Evolutionary conservation across 805 yeast genomes (phyloP).

Genomic region (Sugiyamaella mastotermitis): DNA sequence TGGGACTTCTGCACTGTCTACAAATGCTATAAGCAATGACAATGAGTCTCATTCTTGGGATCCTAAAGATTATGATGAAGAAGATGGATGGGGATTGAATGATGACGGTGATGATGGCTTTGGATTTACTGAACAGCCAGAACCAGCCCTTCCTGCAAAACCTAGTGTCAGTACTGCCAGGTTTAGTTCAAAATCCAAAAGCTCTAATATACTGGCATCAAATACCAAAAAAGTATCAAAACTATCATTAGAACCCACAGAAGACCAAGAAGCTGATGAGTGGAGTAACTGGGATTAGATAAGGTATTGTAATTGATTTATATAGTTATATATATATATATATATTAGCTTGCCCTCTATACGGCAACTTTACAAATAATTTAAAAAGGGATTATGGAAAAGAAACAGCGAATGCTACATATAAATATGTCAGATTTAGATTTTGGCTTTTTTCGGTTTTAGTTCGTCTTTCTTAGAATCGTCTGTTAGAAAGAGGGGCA

Average conservation of each 20-base stretch:
- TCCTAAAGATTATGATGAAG: conserved; percentile 23
- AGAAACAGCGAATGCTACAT: no score
- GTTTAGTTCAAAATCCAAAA: not conserved
- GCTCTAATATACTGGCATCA: no score
- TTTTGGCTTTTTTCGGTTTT: no score
- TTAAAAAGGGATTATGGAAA: no score
- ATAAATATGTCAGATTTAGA: no score
- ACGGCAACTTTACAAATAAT: no score
- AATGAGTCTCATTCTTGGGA: conserved; percentile 3
- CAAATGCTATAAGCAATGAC: not conserved
- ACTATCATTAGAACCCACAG: conserved; percentile 12
- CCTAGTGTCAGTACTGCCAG: conserved; percentile 4
- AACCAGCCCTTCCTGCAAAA: no score
- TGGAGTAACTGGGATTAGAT: conserved; percentile 11
- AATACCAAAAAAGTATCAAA: conserved; percentile 3
- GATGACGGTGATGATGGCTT: conserved; percentile 2
- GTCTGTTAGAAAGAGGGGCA: conserved; percentile 36
- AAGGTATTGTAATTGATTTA: not conserved
- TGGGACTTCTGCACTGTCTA: no score
- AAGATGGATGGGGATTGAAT: conserved; percentile 29
- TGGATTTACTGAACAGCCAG: no score
- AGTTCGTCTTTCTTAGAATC: conserved; percentile 26
- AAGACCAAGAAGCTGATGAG: conserved; percentile 17
- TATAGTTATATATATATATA: not conserved
- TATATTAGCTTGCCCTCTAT: no score